Base-by-base conservation (phyloP, 306 rosid genomes). In the Rosa persica region DNA sequence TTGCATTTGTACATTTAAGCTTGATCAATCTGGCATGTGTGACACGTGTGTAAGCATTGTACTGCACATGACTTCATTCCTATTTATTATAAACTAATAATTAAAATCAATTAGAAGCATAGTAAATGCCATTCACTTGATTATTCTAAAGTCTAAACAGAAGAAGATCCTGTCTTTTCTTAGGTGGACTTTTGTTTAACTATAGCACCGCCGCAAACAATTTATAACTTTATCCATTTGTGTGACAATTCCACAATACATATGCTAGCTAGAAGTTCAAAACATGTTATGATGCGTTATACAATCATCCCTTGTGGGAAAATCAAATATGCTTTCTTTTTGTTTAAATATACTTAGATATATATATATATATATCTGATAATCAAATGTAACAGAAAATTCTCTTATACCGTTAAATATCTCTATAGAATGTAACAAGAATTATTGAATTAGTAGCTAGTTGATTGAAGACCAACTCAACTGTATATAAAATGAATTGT, bases 1-100 rank as follows among this genome's bases (percentile, higher is more conserved):
- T 62, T 5, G 13, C 17, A 1, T 27, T 8, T 30, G 67, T 13
- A 25, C n/a, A 62, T 62, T 77, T 46, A 74, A 81, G 82, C 81
- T 79, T 75, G 5, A 81, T 73, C 72, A 82, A 80, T 82, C 82
- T 2, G 74, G 88, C 95, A 89, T 83, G 93, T 87, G 89, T 67
- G 88, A 61, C 89, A 84, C 90, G 89, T 87, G 87, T 87, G 86
- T 75, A 73, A 55, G 66, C 67, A 84, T 20, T 15, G 70, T 13
- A 25, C 62, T 82, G 77, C 92, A 82, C 89, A 84, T 89, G 88
- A 78, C 76, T 74, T 62, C 67, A 76, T 75, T 70, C 34, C 47
- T 5, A 74, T 46, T 42, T 40, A 15, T 16, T 44, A 36, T 25
- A 60, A 23, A 60, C 19, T 25, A 23, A 40, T 22, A 55, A 39